Evolutionary conservation across 306 rosid species (phyloP), one percentile per base, ranked within the genome.

Genomic region (Purshia tridentata): DNA sequence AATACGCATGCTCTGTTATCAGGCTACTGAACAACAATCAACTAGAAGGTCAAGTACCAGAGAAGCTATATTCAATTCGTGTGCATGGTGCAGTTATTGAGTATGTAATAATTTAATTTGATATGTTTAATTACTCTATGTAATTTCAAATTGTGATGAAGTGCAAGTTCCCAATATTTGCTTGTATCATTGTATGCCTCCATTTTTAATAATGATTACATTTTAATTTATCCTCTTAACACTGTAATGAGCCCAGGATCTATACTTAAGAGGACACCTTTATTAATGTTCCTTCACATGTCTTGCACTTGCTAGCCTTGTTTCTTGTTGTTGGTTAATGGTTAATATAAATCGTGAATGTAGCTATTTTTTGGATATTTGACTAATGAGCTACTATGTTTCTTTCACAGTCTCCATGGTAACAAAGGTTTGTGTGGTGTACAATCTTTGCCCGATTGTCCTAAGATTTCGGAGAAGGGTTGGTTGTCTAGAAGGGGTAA

Each of bases 1-100:
- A 56, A 67, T 15, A 73, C 67, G 50, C 54, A 69, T 72, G 74
- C 67, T 67, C 13, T 82, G 60, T 72, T 81, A 52, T 45, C 96
- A 94, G 99, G 90, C 44, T 91, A 70, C 73, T 91, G 83, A 94
- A 91, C 67, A 86, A 81, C 71, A 94, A 94, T 85, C 80, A 83
- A 71, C 61, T 94, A 85, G 89, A 87, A 82, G 99, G 99, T 22
- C 88, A 65, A 72, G 99, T 94, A 59, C 96, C 92, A 4, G 97
- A 88, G 69, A 80, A 88, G 73, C 85, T 94, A 46, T 94, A 86
- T 84, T 94, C 97, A 0, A 65, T 94, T 76, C 96, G 91, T 64
- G 99, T 94, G 82, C 97, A 91, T 53, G 99, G 99, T 51, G 99
- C 97, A 83, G 88, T 88, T 50, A 88, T 94, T 65, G 97, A 94